Evolutionary conservation across 805 yeast genomes (phyloP).

Genomic region (Candida odintsovae): DNA sequence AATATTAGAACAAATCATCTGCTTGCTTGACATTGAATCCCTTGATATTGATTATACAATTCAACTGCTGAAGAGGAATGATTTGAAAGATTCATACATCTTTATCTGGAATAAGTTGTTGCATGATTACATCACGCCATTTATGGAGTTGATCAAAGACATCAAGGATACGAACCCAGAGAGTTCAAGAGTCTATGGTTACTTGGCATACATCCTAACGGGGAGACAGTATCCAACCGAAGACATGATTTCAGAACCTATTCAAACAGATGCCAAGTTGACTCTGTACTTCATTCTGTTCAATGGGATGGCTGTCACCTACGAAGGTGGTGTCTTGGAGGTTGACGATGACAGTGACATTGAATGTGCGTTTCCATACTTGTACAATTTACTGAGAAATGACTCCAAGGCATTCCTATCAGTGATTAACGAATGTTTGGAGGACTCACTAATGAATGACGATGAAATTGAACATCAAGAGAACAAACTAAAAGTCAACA

Average conservation of each 20-base stretch:
- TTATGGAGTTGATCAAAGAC: slow-evolving; percentile 48
- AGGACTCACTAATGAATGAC: slow-evolving; percentile 69
- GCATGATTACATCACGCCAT: slow-evolving; percentile 66
- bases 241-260: slow-evolving; percentile 31
- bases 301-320: slow-evolving; percentile 40
- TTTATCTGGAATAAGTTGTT: slow-evolving; percentile 70
- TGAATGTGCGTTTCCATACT: slow-evolving; percentile 65
- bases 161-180: slow-evolving; percentile 17
- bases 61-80: slow-evolving; percentile 48
- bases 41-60: slow-evolving; percentile 78
- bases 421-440: slow-evolving; percentile 76
- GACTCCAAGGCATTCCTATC: slow-evolving; percentile 58
- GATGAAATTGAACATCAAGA: slow-evolving; percentile 32
- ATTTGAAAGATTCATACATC: slow-evolving; percentile 55
- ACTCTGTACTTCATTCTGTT: slow-evolving; percentile 53
- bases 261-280: slow-evolving; percentile 38
- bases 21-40: slow-evolving; percentile 58
- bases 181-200: slow-evolving; percentile 42
- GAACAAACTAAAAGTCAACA: slow-evolving; percentile 35
- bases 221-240: slow-evolving; percentile 82
- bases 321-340: slow-evolving; percentile 25
- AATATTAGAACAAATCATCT: slow-evolving; percentile 59
- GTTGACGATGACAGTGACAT: slow-evolving; percentile 25
- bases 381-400: slow-evolving; percentile 48
- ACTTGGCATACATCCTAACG: slow-evolving; percentile 62